phyloP scores from a whole-genome alignment of 2,329 filamentous ascomycete species.

The Penicillium sp. region DNA sequence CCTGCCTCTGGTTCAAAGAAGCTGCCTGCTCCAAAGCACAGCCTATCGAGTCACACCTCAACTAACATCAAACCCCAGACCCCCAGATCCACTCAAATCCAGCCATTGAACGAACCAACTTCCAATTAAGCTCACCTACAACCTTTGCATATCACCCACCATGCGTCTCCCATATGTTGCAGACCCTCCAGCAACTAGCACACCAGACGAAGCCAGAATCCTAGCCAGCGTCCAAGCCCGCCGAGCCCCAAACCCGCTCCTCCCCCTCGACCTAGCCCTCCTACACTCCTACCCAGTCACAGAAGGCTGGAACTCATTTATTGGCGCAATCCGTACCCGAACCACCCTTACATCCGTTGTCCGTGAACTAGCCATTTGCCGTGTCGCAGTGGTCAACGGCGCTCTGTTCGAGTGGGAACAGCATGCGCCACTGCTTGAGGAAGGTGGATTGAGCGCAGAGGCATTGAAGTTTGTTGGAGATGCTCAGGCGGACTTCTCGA shows the following conservation, averaged over 20 bases:
- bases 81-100: conserved; percentile 1
- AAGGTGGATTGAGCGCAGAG: conserved; percentile 55
- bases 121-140: not conserved
- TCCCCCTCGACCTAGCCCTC: conserved; percentile 55
- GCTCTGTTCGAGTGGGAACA: conserved; percentile 86
- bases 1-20: not conserved
- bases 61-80: not conserved
- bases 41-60: not conserved
- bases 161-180: conserved; percentile 58
- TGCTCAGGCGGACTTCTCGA: conserved; percentile 29
- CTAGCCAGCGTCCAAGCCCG: conserved; percentile 53
- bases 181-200: conserved; percentile 50
- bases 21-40: not conserved
- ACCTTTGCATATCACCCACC: not conserved
- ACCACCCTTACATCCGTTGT: conserved; percentile 54
- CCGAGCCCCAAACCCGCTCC: conserved; percentile 51
- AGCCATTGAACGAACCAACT: not conserved
- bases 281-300: conserved; percentile 57
- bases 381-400: conserved; percentile 75
- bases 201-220: conserved; percentile 51
- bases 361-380: conserved; percentile 76
- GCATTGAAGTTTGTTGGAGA: conserved; percentile 39
- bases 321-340: conserved; percentile 55
- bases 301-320: conserved; percentile 60
- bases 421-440: conserved; percentile 71